A percentile compares a stretch with the other conserved stretches of the same genome.
Evolutionary conservation across 139 green algal genomes (phyloP).

Genomic region (Diplosphaera chodatii): DNA sequence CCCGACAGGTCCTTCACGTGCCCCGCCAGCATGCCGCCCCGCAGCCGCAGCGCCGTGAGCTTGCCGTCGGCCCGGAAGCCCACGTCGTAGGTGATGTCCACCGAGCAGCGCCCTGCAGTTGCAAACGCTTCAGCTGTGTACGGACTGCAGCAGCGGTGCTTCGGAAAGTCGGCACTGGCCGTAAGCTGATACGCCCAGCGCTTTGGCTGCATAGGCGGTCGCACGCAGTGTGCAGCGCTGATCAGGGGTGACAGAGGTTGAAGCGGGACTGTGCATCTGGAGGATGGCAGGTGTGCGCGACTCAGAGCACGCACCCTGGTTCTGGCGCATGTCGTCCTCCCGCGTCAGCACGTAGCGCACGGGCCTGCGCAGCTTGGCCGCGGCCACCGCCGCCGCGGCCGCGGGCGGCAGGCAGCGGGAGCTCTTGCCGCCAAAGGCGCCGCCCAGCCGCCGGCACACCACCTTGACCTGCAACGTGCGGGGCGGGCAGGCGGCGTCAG

Average conservation of each 20-base stretch:
- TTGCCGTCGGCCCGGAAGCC: constrained; percentile 18
- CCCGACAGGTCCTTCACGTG: constrained; percentile 21
- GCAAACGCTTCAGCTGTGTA: no score
- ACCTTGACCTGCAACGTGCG: no score
- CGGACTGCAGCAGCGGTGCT: no score
- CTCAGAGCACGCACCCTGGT: no score
- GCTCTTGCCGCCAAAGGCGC: constrained; percentile 66
- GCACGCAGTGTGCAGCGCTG: no score
- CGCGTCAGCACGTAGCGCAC: constrained; percentile 25
- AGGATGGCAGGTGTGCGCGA: no score
- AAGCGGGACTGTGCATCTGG: no score
- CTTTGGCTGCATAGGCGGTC: no score
- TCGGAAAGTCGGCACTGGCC: no score
- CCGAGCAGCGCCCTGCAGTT: constrained; percentile 21
- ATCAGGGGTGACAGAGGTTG: no score
- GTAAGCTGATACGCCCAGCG: no score
- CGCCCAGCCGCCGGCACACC: constrained; percentile 43
- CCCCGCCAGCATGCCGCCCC: constrained; percentile 11
- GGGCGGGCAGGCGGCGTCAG: no score
- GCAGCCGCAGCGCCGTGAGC: constrained; percentile 27
- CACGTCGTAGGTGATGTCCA: constrained; percentile 20
- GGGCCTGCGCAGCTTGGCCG: constrained; percentile 17
- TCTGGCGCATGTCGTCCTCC: constrained; percentile 20
- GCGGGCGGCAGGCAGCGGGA: constrained; percentile 28
- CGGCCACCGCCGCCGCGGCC: constrained; percentile 38